Evolutionary conservation across 257 asterid species (phyloP).

Genomic region (Scutellaria galericulata): DNA sequence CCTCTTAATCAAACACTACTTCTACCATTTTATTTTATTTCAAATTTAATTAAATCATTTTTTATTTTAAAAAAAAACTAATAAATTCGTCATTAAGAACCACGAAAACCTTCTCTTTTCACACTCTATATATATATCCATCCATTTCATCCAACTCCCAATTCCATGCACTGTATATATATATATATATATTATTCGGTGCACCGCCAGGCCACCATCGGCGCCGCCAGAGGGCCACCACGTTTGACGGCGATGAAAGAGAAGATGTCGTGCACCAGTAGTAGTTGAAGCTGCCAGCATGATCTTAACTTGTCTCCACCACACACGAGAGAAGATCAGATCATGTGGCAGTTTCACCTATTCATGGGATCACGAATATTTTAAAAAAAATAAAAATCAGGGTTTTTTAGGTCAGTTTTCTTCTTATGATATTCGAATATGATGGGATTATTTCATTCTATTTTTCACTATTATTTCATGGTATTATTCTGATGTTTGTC

Average conservation of each 20-base stretch:
- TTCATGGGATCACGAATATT: constrained; percentile 36
- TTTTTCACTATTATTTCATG: not conserved
- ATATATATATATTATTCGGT: not conserved
- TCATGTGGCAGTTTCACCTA: constrained; percentile 57
- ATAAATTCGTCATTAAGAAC: not conserved
- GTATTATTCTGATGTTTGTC: no score
- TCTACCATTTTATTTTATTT: no score
- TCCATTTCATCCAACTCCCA: constrained; percentile 23
- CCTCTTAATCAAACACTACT: no score
- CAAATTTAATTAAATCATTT: no score
- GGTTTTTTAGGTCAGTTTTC: not conserved
- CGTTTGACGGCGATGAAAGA: no score
- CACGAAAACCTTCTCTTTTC: not conserved
- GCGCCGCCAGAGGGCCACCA: not conserved
- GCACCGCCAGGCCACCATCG: not conserved
- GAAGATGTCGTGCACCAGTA: constrained; percentile 41
- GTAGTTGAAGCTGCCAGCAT: constrained; percentile 79
- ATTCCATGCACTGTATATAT: constrained; percentile 27
- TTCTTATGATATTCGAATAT: not conserved
- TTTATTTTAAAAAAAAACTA: no score
- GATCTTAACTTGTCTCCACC: constrained; percentile 56
- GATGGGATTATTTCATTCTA: not conserved
- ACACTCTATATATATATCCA: constrained; percentile 27
- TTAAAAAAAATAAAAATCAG: not conserved
- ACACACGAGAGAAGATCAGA: constrained; percentile 47